Evolutionary conservation across 768 basidiomycete species (phyloP), one percentile per base, ranked within the genome.

Genomic region (Hirschioporus abietinus): DNA sequence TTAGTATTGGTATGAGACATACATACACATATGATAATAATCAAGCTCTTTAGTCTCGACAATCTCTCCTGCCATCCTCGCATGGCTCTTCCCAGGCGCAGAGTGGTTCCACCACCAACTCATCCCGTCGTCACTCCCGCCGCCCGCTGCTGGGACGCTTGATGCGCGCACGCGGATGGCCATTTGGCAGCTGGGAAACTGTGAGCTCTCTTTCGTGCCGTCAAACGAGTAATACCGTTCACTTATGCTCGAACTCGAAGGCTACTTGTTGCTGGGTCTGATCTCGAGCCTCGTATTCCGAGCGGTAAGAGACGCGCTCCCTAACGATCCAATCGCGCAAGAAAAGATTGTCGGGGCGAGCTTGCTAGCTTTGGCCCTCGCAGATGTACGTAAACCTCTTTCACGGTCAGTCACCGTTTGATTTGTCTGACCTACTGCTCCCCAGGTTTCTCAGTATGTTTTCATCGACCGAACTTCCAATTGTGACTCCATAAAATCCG

Each of bases 81-180:
- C 82, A 26, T 87, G 86, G 83, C 70, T 82, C 60, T 82, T 77
- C 66, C 87, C 88, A 8, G 88, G 90, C 17, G 78, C 88, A 25
- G 76, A 78, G 18, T 89, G 89, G 87, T 91, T 89, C 70, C 84
- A 88, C 71, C 79, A 84, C 70, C 80, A 88, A 68, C 84, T 91
- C 65, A 82, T 90, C 59, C 89, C 89, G 1, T 78, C 77, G 8
- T 66, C 70, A n/a, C 66, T 74, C 0, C 76, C 78, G 36, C 66
- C 73, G 0, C 74, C 76, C 6, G 70, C 76, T 27, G 65, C 66
- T 8, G 69, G 61, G 20, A 60, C 73, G 7, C 71, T 86, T 63
- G 85, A 88, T 61, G 72, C 79, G 42, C 80, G 86, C 36, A 83
- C 85, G 7, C 78, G 76, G 18, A 88, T 90, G 83, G 84, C 83